These are phyloP conservation scores for Chaetomiaceae sp. DNA, from an alignment of 2,329 filamentous ascomycete genomes.

Conservation along the genomic window DNA sequence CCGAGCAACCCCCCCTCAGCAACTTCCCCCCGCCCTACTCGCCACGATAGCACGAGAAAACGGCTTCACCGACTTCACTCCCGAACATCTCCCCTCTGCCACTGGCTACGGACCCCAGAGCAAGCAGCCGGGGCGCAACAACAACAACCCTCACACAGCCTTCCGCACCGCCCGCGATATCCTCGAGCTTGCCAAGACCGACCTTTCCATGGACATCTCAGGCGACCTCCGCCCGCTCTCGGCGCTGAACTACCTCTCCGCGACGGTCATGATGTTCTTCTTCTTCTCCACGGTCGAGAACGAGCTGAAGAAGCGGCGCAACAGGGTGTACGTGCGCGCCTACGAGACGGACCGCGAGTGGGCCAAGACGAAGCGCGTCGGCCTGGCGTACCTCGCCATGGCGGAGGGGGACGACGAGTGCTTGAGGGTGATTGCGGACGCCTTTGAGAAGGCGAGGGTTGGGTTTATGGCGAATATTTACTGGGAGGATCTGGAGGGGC, in stretches of 20 bases:
- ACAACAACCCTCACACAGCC: too few relatives aligned
- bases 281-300: conserved; percentile 30
- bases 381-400: neutral
- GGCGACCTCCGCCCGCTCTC: conserved; percentile 28
- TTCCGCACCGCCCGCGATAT: neutral
- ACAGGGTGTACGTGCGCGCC: conserved; percentile 30
- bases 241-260: conserved; percentile 34
- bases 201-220: conserved; percentile 31
- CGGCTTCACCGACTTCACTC: too few relatives aligned
- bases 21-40: too few relatives aligned
- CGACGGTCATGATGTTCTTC: conserved; percentile 25
- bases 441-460: neutral
- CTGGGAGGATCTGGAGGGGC: too few relatives aligned
- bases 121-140: too few relatives aligned
- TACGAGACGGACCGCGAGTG: conserved; percentile 24
- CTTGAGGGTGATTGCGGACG: neutral
- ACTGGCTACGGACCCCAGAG: too few relatives aligned
- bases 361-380: neutral
- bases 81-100: too few relatives aligned
- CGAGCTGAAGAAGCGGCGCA: conserved; percentile 24
- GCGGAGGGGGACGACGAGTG: neutral
- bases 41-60: neutral
- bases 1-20: too few relatives aligned
- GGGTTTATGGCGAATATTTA: too few relatives aligned
- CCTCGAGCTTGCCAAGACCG: conserved; percentile 26